Percentiles rank a stretch among this genome's conserved stretches.
Conservation (phyloP, 176 grass and related monocot species). For the Carex myosuroides region DNA sequence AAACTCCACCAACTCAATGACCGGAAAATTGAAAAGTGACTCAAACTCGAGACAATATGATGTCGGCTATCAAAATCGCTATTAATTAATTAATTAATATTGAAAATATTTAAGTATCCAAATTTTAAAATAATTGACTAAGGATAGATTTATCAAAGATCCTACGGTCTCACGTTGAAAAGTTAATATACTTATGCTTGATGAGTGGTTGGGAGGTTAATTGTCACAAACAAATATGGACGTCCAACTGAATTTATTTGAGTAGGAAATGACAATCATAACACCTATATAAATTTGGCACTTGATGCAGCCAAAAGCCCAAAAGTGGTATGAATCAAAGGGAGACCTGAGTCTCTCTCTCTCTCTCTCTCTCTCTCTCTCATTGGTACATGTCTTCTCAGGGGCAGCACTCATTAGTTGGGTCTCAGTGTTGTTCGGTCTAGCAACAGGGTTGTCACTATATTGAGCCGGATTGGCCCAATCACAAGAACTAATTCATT, state of each 20-base stretch:
- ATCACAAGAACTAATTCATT: not conserved
- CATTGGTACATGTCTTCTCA: not conserved
- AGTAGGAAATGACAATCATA: not conserved
- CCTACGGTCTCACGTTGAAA: no score
- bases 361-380: not conserved
- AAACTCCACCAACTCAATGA: no score
- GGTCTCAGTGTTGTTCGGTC: not conserved
- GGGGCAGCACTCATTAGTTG: not conserved
- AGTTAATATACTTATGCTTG: no score
- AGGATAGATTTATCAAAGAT: no score
- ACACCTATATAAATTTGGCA: not conserved
- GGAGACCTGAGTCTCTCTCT: not conserved
- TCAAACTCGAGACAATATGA: no score
- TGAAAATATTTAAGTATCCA: no score
- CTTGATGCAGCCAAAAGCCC: not conserved
- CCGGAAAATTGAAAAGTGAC: no score
- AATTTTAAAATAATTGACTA: no score
- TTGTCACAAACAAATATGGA: no score
- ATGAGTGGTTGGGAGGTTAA: no score
- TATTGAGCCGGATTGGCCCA: not conserved
- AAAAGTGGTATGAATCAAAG: not conserved
- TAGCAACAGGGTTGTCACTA: not conserved
- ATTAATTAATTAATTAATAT: no score
- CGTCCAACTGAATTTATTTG: not conserved
- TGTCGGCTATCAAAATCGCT: no score